A percentile compares a stretch with the other conserved stretches of the same genome.
These are phyloP conservation scores for Agroathelia rolfsii DNA, from an alignment of 1,284 basidiomycete species.

Conservation along the genomic window DNA sequence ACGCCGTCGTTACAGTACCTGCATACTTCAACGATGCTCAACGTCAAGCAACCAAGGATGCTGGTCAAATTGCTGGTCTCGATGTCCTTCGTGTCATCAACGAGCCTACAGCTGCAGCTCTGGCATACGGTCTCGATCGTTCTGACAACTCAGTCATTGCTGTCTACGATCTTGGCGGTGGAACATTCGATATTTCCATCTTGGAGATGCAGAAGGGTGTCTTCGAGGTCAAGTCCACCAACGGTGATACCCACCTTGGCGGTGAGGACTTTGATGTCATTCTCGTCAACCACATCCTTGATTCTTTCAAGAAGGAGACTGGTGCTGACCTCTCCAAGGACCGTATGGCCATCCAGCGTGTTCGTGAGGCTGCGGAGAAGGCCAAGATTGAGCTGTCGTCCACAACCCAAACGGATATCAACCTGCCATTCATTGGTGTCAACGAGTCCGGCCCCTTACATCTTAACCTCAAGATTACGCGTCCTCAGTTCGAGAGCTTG, in stretches of 20 bases:
- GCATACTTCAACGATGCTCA: constrained; percentile 99
- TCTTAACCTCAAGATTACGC: constrained; percentile 85
- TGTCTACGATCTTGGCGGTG: constrained; percentile 93
- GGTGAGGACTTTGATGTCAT: constrained; percentile 97
- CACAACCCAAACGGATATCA: constrained; percentile 90
- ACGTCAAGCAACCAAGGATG: constrained; percentile 96
- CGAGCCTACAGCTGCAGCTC: constrained; percentile 95
- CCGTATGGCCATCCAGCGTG: constrained; percentile 97
- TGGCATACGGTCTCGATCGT: constrained; percentile 92
- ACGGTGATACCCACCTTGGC: constrained; percentile 97
- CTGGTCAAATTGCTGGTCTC: constrained; percentile 93
- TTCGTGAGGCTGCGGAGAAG: constrained; percentile 98
- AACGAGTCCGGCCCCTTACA: constrained; percentile 93
- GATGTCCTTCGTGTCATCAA: constrained; percentile 98
- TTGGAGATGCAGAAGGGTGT: constrained; percentile 99
- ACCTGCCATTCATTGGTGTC: constrained; percentile 95
- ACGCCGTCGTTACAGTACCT: constrained; percentile 88
- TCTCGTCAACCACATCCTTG: constrained; percentile 81
- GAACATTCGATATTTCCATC: constrained; percentile 97
- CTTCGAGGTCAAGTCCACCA: constrained; percentile 98
- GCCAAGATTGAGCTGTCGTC: constrained; percentile 98
- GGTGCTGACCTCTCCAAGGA: constrained; percentile 79
- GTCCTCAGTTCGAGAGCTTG: constrained; percentile 85
- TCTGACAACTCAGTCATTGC: constrained; percentile 81
- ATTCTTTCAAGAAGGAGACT: constrained; percentile 91